phyloP scores from a whole-genome alignment of 2,329 filamentous ascomycete species.

The Plenodomus tracheiphilus region DNA sequence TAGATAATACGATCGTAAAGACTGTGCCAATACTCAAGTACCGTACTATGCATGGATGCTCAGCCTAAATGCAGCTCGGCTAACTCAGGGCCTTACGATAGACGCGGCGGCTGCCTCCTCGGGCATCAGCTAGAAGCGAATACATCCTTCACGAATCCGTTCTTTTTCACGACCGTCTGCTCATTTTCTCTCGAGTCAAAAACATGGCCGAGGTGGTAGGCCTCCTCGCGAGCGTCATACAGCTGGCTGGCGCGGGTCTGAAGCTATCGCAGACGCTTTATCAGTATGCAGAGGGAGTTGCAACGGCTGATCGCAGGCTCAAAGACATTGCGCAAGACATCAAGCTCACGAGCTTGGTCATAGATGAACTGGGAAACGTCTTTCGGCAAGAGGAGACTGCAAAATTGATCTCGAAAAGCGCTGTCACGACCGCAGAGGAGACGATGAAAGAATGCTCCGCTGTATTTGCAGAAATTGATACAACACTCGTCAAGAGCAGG shows the following conservation, averaged over 20 bases:
- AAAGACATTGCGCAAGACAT: constrained; percentile 36
- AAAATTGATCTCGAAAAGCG: constrained; percentile 28
- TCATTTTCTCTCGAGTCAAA: too few species aligned
- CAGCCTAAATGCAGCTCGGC: constrained; percentile 4
- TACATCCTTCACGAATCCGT: too few species aligned
- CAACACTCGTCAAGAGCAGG: constrained; percentile 29
- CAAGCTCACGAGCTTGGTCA: constrained; percentile 29
- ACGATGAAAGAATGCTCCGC: constrained; percentile 31
- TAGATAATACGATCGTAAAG: too few species aligned
- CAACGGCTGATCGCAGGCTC: constrained; percentile 31
- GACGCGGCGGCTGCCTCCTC: too few species aligned
- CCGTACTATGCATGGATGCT: constrained; percentile 2
- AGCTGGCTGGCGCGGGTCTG: constrained; percentile 34
- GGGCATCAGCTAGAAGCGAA: too few species aligned
- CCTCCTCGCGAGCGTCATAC: constrained; percentile 36
- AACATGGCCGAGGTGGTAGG: constrained; percentile 34
- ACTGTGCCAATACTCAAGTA: too few species aligned
- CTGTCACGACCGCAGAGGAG: constrained; percentile 30
- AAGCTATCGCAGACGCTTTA: constrained; percentile 36
- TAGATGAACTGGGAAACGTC: constrained; percentile 31
- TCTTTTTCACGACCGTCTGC: too few species aligned
- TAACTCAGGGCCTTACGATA: too few species aligned
- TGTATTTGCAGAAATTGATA: constrained; percentile 31
- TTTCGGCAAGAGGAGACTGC: constrained; percentile 31
- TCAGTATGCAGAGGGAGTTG: constrained; percentile 36